A percentile compares a stretch with the other conserved stretches of the same genome.
These are phyloP conservation scores for Aspergillus hancockii DNA, from an alignment of 495 filamentous ascomycete genomes.

Conservation along the genomic window DNA sequence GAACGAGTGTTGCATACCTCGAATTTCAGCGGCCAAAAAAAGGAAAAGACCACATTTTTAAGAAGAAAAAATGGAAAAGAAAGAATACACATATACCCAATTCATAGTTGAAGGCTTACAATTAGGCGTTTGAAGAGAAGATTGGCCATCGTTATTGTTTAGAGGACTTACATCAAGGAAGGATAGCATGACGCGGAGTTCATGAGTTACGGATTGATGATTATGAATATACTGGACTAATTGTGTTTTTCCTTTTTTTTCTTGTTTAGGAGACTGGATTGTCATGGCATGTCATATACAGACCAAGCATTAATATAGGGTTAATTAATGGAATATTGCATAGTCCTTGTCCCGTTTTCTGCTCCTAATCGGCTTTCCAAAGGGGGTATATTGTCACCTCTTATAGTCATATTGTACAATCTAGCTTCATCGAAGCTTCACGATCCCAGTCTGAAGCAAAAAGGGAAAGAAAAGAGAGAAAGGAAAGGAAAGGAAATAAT, in stretches of 20 bases:
- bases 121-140: not conserved
- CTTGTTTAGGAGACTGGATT: not conserved
- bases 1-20: not conserved
- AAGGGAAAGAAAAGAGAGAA: not conserved
- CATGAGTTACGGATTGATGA: not conserved
- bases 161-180: not conserved
- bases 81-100: not conserved
- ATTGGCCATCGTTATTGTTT: not conserved
- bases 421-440: no score
- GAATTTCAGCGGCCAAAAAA: not conserved
- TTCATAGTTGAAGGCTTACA: not conserved
- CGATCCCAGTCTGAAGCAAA: not conserved
- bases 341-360: not conserved
- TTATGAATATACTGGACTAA: not conserved
- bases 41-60: not conserved
- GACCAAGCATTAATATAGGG: not conserved
- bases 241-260: not conserved
- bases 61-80: constrained; percentile 5
- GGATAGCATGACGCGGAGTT: not conserved
- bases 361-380: not conserved
- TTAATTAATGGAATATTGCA: not conserved
- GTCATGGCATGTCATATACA: not conserved
- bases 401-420: not conserved
- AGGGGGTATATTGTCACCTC: no score
- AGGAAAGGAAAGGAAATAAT: not conserved